These are phyloP conservation scores for Hypoxylon sp. DNA, from an alignment of 2,329 filamentous ascomycete species.

Conservation along the genomic window DNA sequence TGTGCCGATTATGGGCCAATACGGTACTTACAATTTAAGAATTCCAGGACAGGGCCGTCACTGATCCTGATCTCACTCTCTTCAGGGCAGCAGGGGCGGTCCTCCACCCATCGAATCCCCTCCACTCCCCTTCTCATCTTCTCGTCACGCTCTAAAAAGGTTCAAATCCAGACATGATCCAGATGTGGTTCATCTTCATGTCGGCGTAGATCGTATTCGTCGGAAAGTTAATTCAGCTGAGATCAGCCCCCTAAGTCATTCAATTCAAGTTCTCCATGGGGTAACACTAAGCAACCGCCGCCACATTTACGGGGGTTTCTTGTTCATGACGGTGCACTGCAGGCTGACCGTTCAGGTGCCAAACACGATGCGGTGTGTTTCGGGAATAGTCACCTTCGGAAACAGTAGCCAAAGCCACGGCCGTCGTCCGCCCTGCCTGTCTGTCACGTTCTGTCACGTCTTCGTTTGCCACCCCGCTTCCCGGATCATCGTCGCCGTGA, in stretches of 20 bases:
- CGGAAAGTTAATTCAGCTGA: slow-evolving; percentile 16
- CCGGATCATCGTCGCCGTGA: background rate
- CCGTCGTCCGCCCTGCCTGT: background rate
- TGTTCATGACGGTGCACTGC: slow-evolving; percentile 9
- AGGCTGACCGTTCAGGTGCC: slow-evolving; percentile 9
- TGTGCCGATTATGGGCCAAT: background rate
- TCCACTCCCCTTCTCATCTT: background rate
- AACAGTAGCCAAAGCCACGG: too few species aligned
- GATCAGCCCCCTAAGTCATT: background rate
- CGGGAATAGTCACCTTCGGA: slow-evolving; percentile 6
- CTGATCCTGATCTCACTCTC: background rate
- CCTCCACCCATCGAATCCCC: background rate
- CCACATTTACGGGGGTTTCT: background rate
- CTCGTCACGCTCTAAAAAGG: background rate
- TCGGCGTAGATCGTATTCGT: background rate
- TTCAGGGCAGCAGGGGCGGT: too few species aligned
- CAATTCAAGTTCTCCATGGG: background rate
- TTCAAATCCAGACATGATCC: background rate
- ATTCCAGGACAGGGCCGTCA: background rate
- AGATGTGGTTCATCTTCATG: background rate
- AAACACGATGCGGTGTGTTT: slow-evolving; percentile 34
- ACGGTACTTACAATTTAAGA: slow-evolving; percentile 4
- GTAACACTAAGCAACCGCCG: background rate
- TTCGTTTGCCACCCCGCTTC: slow-evolving; percentile 6
- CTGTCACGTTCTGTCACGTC: background rate